Evolutionary conservation across 352 stramenopile species (phyloP).

Genomic region (Globisporangium solare): DNA sequence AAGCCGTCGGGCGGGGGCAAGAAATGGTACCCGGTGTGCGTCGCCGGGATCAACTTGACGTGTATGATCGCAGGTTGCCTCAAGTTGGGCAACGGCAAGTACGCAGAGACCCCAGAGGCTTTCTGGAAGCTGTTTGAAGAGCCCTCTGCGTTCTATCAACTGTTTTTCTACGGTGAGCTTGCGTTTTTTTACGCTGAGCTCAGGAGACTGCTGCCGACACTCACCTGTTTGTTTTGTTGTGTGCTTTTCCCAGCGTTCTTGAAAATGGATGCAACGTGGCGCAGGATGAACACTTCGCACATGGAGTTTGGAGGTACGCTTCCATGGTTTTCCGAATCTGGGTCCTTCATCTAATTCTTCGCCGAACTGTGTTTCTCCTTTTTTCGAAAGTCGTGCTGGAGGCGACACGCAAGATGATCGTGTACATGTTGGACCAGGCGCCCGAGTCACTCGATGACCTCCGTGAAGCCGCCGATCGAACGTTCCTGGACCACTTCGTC

Average conservation of each 20-base stretch:
- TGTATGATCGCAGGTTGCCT: constrained; percentile 71
- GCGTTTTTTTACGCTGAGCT: background rate
- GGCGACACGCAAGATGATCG: constrained; percentile 50
- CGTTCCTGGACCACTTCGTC: constrained; percentile 72
- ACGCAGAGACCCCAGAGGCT: constrained; percentile 23
- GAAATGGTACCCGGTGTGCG: constrained; percentile 79
- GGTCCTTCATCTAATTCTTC: constrained; percentile 1
- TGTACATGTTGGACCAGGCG: constrained; percentile 51
- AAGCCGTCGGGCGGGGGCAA: constrained; percentile 29
- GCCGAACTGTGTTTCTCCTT: background rate
- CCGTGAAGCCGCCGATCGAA: constrained; percentile 41
- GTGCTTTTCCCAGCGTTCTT: constrained; percentile 38
- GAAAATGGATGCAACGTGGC: constrained; percentile 84
- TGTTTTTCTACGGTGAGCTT: constrained; percentile 54
- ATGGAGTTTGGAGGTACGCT: constrained; percentile 82
- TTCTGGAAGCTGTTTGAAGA: constrained; percentile 83
- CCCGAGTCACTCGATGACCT: constrained; percentile 55
- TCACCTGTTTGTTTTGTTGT: too few relatives aligned
- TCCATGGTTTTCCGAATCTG: too few relatives aligned
- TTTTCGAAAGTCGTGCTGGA: constrained; percentile 66
- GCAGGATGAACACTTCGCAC: constrained; percentile 73
- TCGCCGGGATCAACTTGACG: constrained; percentile 82
- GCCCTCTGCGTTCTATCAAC: constrained; percentile 77
- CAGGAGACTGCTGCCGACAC: too few relatives aligned
- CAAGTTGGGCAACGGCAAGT: constrained; percentile 63